These are phyloP conservation scores for Globisporangium echinulatum DNA, from an alignment of 352 stramenopile species.

Conservation along the genomic window DNA sequence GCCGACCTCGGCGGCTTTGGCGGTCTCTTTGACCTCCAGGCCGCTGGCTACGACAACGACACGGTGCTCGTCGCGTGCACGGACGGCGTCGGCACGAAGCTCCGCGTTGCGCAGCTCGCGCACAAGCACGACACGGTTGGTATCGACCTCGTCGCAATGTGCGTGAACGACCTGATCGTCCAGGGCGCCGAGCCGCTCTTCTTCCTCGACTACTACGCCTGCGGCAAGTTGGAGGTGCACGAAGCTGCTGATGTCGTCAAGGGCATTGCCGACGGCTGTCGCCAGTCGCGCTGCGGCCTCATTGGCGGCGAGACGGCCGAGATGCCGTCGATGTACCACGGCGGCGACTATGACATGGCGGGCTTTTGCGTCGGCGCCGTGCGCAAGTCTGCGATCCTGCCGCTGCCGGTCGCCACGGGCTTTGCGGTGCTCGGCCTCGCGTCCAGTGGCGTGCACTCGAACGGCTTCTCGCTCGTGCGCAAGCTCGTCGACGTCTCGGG, in stretches of 20 bases:
- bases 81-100: constrained; percentile 98
- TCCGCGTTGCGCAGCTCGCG: constrained; percentile 84
- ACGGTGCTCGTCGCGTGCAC: constrained; percentile 97
- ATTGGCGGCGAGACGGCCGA: constrained; percentile 97
- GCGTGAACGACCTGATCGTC: constrained; percentile 99
- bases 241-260: constrained; percentile 94
- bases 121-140: constrained; percentile 95
- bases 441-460: constrained; percentile 97
- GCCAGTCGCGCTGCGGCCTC: constrained; percentile 93
- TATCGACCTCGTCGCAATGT: constrained; percentile 99
- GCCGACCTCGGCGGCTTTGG: constrained; percentile 97
- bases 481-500: constrained; percentile 93
- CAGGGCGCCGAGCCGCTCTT: constrained; percentile 98
- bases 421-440: constrained; percentile 94
- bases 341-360: constrained; percentile 98
- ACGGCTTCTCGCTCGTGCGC: constrained; percentile 98
- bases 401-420: constrained; percentile 83
- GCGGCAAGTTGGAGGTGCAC: constrained; percentile 93
- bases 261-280: constrained; percentile 97
- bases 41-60: constrained; percentile 95
- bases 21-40: constrained; percentile 96
- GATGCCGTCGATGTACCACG: constrained; percentile 98
- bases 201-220: constrained; percentile 99
- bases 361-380: constrained; percentile 98
- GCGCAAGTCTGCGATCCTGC: constrained; percentile 73